Evolutionary conservation across 108 stramenopile species (phyloP), one percentile per base, ranked within the genome.

Genomic region (Epithemia pelagica): DNA sequence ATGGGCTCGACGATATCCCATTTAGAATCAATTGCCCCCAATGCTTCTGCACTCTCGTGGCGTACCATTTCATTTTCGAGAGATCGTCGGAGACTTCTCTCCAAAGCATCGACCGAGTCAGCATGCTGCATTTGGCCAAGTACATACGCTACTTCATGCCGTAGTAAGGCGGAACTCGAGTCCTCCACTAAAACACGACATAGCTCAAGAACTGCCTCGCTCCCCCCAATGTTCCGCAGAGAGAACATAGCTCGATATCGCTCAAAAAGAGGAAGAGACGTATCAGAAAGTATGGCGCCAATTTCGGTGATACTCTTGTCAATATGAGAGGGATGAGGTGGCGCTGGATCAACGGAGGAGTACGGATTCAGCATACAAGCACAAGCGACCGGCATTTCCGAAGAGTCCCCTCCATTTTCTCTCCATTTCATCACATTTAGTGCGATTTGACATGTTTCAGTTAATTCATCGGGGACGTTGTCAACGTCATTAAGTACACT

Each of bases 131-230:
- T 69, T 73, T 99, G 97, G 18, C 99, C 99, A 64, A 99, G 76
- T 8, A 99, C 97, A 74, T 96, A 99, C 7, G 99, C 99, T 33
- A 99, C 96, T 80, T 99, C 99, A 85, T 99, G 99, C 54, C 98
- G 82, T 58, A 99, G 80, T 22, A 99, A 73, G 0, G 98, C 86
- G 56, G 81, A 89, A 30, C 79, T 79, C 8, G 78, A 73, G 61
- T 96, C 95, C 32, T 78, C 59, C 24, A 87, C 59, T 46, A 94
- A 64, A 26, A 91, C 94, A 24, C 72, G 67, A 19, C 95, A 77
- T 24, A 99, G 79, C 66, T 94, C 82, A 58, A 74, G 60, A 26
- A 95, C 96, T 2, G 90, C 78, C 52, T 83, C 90, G 61, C 69
- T 83, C 21, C 81, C 91, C 30, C 91, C 95, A 19, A 85, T 76